Evolutionary conservation across 805 yeast species (phyloP).

Genomic region (Yamadazyma endophytica): DNA sequence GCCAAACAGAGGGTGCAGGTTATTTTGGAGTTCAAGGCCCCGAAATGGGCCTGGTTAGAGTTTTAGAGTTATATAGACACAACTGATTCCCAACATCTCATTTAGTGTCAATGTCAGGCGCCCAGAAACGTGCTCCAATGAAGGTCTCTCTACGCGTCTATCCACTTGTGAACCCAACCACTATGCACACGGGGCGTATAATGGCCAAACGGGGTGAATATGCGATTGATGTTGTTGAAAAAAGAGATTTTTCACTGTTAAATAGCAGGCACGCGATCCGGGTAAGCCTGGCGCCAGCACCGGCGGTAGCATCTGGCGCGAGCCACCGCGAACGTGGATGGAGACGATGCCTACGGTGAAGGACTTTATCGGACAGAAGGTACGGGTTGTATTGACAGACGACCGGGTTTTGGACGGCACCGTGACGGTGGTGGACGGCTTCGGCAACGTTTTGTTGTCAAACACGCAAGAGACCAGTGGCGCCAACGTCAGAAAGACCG

Average conservation of each 20-base stretch:
- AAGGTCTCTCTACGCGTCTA: conserved; percentile 35
- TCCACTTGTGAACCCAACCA: conserved; percentile 27
- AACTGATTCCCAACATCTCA: conserved; percentile 45
- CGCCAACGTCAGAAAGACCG: conserved; percentile 34
- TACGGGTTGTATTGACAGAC: conserved; percentile 26
- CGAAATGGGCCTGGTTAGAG: no score
- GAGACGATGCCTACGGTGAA: conserved; percentile 1
- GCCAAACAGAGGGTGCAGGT: no score
- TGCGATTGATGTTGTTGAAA: conserved; percentile 36
- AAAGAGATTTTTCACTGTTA: no score
- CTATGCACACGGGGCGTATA: conserved; percentile 9
- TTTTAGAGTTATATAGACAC: conserved; percentile 41
- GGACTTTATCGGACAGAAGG: conserved; percentile 4
- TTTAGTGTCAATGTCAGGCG: conserved; percentile 39
- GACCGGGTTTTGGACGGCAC: conserved; percentile 32
- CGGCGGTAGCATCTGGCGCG: conserved; percentile 1
- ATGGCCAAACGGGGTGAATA: conserved; percentile 27
- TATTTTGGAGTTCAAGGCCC: no score
- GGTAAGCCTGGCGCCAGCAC: conserved; percentile 5
- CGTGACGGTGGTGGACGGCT: conserved; percentile 39
- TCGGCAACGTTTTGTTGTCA: conserved; percentile 37
- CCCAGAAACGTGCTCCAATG: conserved; percentile 45
- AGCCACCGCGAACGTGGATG: conserved; percentile 8
- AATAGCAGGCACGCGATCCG: conserved; percentile 6
- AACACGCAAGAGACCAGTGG: conserved; percentile 30